These are phyloP conservation scores for Neofusicoccum laricinum DNA, from an alignment of 2,329 filamentous ascomycete genomes.

Conservation along the genomic window DNA sequence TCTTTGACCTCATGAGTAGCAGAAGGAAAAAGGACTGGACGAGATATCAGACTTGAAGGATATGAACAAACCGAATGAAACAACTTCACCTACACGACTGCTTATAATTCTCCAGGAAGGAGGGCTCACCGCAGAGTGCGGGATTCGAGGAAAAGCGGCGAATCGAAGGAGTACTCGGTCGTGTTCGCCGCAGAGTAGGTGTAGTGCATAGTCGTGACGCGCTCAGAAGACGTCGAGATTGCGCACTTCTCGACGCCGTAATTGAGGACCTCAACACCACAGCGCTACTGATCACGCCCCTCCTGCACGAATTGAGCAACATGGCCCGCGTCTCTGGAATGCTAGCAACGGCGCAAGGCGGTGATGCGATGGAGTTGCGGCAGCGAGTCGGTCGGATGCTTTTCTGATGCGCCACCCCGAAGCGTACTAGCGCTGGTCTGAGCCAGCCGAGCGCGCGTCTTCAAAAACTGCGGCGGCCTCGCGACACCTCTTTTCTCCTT, in stretches of 20 bases:
- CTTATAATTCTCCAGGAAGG: constrained; percentile 43
- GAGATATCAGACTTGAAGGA: constrained; percentile 11
- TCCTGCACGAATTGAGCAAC: neutral
- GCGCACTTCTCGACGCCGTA: neutral
- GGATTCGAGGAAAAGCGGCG: neutral
- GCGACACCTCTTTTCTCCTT: constrained; percentile 35
- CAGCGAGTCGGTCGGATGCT: neutral
- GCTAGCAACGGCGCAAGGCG: neutral
- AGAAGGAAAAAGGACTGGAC: constrained; percentile 46
- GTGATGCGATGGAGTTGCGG: neutral
- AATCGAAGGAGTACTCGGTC: neutral
- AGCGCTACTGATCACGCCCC: neutral
- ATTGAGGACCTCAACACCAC: neutral
- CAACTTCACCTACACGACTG: constrained; percentile 38
- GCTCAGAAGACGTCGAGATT: neutral
- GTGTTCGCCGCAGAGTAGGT: neutral
- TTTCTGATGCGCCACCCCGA: constrained; percentile 18
- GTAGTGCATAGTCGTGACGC: neutral
- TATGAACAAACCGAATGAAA: constrained; percentile 12
- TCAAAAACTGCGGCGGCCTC: neutral
- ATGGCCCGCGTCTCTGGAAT: neutral
- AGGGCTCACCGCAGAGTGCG: neutral
- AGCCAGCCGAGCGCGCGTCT: neutral
- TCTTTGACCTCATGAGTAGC: constrained; percentile 39
- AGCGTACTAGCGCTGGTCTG: constrained; percentile 5